Evolutionary conservation across 23 red algal genomes (phyloP).

Genomic region (Rhodosorus marinus): DNA sequence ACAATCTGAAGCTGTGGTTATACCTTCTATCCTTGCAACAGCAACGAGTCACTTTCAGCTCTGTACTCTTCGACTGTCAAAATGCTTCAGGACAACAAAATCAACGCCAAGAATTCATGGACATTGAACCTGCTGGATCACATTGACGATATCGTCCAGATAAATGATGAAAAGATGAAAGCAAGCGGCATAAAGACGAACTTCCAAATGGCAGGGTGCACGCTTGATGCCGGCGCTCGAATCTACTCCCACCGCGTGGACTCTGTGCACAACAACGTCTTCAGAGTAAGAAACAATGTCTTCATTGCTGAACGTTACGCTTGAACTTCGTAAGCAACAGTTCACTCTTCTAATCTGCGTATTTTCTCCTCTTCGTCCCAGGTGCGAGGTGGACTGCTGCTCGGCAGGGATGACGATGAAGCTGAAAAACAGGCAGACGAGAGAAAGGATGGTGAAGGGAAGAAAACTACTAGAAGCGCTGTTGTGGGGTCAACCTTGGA

Average conservation of each 20-base stretch:
- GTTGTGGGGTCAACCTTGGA: too few relatives aligned
- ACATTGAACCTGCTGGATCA: conserved; percentile 79
- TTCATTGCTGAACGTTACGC: too few relatives aligned
- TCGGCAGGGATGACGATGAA: conserved; percentile 3
- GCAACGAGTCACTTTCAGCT: conserved; percentile 23
- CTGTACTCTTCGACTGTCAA: conserved; percentile 89
- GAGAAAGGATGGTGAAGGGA: too few relatives aligned
- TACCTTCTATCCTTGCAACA: too few relatives aligned
- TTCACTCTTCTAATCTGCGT: too few relatives aligned
- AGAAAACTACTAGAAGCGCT: too few relatives aligned
- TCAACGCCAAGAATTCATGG: conserved; percentile 91
- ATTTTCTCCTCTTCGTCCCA: too few relatives aligned
- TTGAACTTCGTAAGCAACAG: too few relatives aligned
- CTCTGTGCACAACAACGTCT: conserved; percentile 76
- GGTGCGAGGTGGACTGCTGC: too few relatives aligned
- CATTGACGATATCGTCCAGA: conserved; percentile 14
- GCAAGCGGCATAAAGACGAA: conserved; percentile 24
- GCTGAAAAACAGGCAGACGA: too few relatives aligned
- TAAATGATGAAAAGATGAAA: neutral
- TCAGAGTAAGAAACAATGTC: too few relatives aligned
- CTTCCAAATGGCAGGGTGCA: conserved; percentile 81
- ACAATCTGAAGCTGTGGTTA: too few relatives aligned
- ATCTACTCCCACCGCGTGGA: conserved; percentile 93
- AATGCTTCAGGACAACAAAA: conserved; percentile 67
- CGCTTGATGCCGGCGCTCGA: conserved; percentile 76